These are phyloP conservation scores for Trypanosoma cruzi DNA, from an alignment of 208 protist species.

Conservation along the genomic window DNA sequence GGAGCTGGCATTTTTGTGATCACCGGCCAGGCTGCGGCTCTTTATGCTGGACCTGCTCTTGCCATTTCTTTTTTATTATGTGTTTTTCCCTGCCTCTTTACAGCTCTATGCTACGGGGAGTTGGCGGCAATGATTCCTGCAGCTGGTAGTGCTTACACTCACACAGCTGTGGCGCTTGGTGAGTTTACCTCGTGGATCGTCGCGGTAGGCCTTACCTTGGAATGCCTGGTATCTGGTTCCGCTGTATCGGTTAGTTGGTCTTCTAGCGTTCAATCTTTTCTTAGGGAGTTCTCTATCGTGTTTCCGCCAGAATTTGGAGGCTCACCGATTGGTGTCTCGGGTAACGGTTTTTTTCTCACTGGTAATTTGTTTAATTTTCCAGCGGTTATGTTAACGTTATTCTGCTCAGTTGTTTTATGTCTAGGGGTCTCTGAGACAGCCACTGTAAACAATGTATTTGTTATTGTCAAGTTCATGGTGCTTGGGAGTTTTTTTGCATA, in stretches of 20 bases:
- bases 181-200: constrained; percentile 43
- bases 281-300: constrained; percentile 22
- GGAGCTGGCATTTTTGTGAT: constrained; percentile 56
- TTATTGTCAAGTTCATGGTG: constrained; percentile 34
- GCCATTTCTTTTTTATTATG: constrained; percentile 36
- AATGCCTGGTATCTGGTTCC: constrained; percentile 42
- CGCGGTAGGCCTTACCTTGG: constrained; percentile 40
- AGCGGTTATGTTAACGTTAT: constrained; percentile 22
- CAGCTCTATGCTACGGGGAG: constrained; percentile 47
- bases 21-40: constrained; percentile 40
- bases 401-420: constrained; percentile 32
- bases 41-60: constrained; percentile 42
- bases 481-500: constrained; percentile 33
- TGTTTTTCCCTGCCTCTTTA: constrained; percentile 37
- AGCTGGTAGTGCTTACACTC: constrained; percentile 41
- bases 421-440: constrained; percentile 35
- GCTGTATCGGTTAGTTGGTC: constrained; percentile 40
- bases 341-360: constrained; percentile 15
- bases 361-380: constrained; percentile 30
- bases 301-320: constrained; percentile 11
- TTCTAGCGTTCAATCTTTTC: constrained; percentile 19
- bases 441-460: constrained; percentile 35
- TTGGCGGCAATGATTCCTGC: constrained; percentile 41
- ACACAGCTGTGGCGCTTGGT: constrained; percentile 38
- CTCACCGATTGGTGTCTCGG: constrained; percentile 20